A percentile compares a stretch with the other conserved stretches of the same genome.
These are phyloP conservation scores for Grigorovia transvaalensis DNA, from an alignment of 805 yeast genomes.

Conservation along the genomic window DNA sequence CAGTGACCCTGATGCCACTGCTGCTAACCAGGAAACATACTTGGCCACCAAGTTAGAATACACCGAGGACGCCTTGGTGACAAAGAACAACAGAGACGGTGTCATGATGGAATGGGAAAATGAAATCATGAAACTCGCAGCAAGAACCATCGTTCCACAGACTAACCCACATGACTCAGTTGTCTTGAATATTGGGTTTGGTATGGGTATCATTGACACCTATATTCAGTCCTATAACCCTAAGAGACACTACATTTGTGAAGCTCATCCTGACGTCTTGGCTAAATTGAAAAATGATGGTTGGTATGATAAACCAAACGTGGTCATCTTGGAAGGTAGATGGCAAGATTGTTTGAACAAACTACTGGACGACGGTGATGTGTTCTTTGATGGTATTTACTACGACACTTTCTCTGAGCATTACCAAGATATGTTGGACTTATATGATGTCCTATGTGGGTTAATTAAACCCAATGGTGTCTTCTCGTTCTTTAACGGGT, in stretches of 20 bases:
- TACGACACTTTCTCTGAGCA: conserved; percentile 93
- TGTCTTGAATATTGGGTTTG: conserved; percentile 83
- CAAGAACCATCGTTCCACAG: conserved; percentile 57
- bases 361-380: conserved; percentile 46
- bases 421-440: conserved; percentile 76
- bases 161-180: conserved; percentile 28
- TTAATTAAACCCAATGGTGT: conserved; percentile 71
- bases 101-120: conserved; percentile 98
- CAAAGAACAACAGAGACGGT: conserved; percentile 69
- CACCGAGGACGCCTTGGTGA: conserved; percentile 54
- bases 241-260: conserved; percentile 71
- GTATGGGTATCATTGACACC: conserved; percentile 90
- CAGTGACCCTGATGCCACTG: conserved; percentile 43
- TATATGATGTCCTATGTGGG: conserved; percentile 76
- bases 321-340: conserved; percentile 71
- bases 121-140: conserved; percentile 69
- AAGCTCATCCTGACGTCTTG: conserved; percentile 90
- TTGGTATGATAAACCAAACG: conserved; percentile 69
- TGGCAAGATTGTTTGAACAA: conserved; percentile 80
- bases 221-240: conserved; percentile 47
- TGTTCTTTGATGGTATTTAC: conserved; percentile 82
- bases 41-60: conserved; percentile 59
- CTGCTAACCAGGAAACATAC: conserved; percentile 54
- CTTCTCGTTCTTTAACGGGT: conserved; percentile 86
- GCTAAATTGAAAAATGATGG: conserved; percentile 59